Percentiles rank a stretch among this genome's conserved stretches.
These are phyloP conservation scores for Chalciporus sphaerocephalus DNA, from an alignment of 768 basidiomycete species.

Conservation along the genomic window DNA sequence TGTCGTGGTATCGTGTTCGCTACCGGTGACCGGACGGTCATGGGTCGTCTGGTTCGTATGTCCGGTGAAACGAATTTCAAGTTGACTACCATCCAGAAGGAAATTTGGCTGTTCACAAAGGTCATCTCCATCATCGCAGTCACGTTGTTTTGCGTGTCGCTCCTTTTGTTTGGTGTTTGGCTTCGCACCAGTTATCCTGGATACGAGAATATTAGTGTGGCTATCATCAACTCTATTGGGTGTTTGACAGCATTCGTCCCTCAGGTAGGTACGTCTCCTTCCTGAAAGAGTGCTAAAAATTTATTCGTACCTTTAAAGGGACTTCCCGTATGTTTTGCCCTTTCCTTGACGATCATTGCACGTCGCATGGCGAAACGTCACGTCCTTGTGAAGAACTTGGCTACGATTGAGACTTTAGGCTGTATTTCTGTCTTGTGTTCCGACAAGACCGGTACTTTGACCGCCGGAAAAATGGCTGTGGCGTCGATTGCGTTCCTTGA, in stretches of 20 bases:
- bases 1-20: slow-evolving; percentile 41
- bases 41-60: slow-evolving; percentile 55
- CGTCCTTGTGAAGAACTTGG: slow-evolving; percentile 48
- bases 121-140: slow-evolving; percentile 42
- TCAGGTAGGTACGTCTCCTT: too few species aligned
- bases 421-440: slow-evolving; percentile 49
- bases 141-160: slow-evolving; percentile 37
- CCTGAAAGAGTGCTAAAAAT: too few species aligned
- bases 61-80: slow-evolving; percentile 45
- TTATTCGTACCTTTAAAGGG: too few species aligned
- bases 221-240: slow-evolving; percentile 38
- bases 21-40: slow-evolving; percentile 41
- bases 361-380: slow-evolving; percentile 46
- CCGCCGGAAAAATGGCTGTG: slow-evolving; percentile 47
- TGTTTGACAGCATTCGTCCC: slow-evolving; percentile 40
- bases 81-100: slow-evolving; percentile 44
- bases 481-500: slow-evolving; percentile 38
- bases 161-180: slow-evolving; percentile 43
- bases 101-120: slow-evolving; percentile 51
- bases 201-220: slow-evolving; percentile 32
- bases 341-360: slow-evolving; percentile 48
- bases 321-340: slow-evolving; percentile 41
- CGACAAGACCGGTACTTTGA: slow-evolving; percentile 55
- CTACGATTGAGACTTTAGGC: slow-evolving; percentile 52
- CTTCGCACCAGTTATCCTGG: slow-evolving; percentile 33